A percentile compares a stretch with the other conserved stretches of the same genome.
Evolutionary conservation across 129 eudicot genomes (phyloP).

Genomic region (Saposhnikovia divaricata): DNA sequence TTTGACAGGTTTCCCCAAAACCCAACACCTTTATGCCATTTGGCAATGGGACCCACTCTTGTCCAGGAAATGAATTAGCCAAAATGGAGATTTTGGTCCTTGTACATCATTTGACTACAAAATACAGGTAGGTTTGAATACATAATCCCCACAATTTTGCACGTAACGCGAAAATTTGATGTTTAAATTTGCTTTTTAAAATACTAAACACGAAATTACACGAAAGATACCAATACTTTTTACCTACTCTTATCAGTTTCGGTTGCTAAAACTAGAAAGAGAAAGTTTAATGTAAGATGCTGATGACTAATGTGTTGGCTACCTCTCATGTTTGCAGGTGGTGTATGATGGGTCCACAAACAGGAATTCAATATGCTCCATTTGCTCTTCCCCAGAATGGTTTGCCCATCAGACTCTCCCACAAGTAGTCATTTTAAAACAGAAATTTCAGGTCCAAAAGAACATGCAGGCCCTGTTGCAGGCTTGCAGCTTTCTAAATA

Average conservation of each 20-base stretch:
- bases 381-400: conserved; percentile 99
- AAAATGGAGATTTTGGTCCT: conserved; percentile 82
- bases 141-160: too few relatives aligned
- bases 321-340: conserved; percentile 45
- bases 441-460: neutral
- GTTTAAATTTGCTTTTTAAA: too few relatives aligned
- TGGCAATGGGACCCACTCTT: conserved; percentile 94
- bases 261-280: conserved; percentile 11
- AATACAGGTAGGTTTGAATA: conserved; percentile 55
- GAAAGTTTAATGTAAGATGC: conserved; percentile 11
- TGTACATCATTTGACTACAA: conserved; percentile 83
- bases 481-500: neutral
- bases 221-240: too few relatives aligned
- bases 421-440: conserved; percentile 21
- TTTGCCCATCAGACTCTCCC: conserved; percentile 52
- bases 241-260: neutral
- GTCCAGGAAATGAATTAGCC: conserved; percentile 95
- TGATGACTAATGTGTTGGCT: conserved; percentile 5
- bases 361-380: conserved; percentile 87
- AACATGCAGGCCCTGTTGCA: conserved; percentile 4
- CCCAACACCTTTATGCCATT: conserved; percentile 95
- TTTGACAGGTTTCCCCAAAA: conserved; percentile 79
- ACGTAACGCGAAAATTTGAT: too few relatives aligned
- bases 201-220: too few relatives aligned
- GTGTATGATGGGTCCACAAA: conserved; percentile 87